phyloP scores from a whole-genome alignment of 2,329 filamentous ascomycete genomes.

The Metarhizium album region DNA sequence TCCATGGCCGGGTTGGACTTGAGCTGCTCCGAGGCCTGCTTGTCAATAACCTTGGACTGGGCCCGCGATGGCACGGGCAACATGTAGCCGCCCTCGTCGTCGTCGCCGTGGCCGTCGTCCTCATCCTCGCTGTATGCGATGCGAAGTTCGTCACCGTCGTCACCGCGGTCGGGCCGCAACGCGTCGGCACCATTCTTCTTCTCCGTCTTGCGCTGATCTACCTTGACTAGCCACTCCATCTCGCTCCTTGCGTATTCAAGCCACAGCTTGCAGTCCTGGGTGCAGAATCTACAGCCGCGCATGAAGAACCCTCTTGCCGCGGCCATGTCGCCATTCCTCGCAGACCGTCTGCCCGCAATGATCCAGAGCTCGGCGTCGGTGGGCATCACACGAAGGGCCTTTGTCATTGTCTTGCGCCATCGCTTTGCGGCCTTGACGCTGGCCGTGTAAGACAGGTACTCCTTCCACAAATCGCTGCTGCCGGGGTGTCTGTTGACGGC shows the following conservation, averaged over 20 bases:
- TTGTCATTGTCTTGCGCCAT: conserved; percentile 52
- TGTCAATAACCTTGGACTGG: conserved; percentile 33
- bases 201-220: conserved; percentile 55
- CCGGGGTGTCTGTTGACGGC: conserved; percentile 76
- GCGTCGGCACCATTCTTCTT: conserved; percentile 32
- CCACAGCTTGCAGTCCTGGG: conserved; percentile 64
- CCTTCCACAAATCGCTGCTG: conserved; percentile 73
- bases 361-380: conserved; percentile 78
- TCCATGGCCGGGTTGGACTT: conserved; percentile 73
- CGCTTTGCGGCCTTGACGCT: conserved; percentile 55
- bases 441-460: conserved; percentile 75
- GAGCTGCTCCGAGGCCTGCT: conserved; percentile 39
- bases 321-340: conserved; percentile 76
- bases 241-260: conserved; percentile 83
- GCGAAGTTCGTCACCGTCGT: conserved; percentile 37
- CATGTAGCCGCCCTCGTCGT: conserved; percentile 30
- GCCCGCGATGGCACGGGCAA: conserved; percentile 34
- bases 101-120: conserved; percentile 22
- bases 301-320: conserved; percentile 78
- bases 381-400: conserved; percentile 76
- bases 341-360: conserved; percentile 67
- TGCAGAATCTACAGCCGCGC: conserved; percentile 83
- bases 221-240: conserved; percentile 80
- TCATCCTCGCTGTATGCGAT: conserved; percentile 35
- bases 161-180: conserved; percentile 34